These are phyloP conservation scores for Kodamaea sp. DNA, from an alignment of 1,139 yeast genomes.

Conservation along the genomic window DNA sequence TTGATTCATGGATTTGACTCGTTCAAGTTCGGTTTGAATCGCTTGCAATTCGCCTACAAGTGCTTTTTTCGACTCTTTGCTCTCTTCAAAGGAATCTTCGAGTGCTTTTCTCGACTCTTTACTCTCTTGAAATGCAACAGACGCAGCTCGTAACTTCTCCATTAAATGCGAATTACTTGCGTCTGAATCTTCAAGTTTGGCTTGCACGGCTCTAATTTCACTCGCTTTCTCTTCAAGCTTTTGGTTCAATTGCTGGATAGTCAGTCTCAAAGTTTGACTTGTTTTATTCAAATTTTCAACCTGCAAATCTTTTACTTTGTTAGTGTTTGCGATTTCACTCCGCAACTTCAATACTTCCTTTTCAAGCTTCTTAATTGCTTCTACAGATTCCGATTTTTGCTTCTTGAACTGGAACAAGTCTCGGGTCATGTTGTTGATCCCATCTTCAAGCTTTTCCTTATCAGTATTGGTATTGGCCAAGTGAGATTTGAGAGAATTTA, in stretches of 20 bases:
- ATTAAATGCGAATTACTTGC: conserved; percentile 36
- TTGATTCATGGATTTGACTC: conserved; percentile 11
- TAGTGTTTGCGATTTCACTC: conserved; percentile 3
- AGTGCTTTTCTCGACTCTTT: conserved; percentile 23
- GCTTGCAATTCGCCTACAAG: conserved; percentile 1
- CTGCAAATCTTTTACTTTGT: conserved; percentile 22
- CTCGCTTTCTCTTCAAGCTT: conserved; percentile 14
- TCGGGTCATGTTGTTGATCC: conserved; percentile 85
- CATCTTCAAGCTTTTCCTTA: conserved; percentile 75
- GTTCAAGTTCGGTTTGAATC: conserved; percentile 5
- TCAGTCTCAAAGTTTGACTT: conserved; percentile 21
- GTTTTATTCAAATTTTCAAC: conserved; percentile 21
- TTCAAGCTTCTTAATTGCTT: conserved; percentile 36
- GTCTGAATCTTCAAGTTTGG: conserved; percentile 27
- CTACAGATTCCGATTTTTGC: conserved; percentile 53
- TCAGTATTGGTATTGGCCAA: conserved; percentile 34
- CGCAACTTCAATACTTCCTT: conserved; percentile 29
- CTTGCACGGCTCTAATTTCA: conserved; percentile 20
- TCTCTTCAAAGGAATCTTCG: conserved; percentile 8
- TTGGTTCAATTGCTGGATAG: conserved; percentile 23
- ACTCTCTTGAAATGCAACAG: conserved; percentile 40
- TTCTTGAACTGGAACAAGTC: conserved; percentile 68
- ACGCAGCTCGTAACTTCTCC: conserved; percentile 47
- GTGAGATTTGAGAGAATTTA: conserved; percentile 22
- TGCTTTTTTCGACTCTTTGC: conserved; percentile 2